phyloP scores from a whole-genome alignment of 495 filamentous ascomycete species.

The Parmelia sp. region DNA sequence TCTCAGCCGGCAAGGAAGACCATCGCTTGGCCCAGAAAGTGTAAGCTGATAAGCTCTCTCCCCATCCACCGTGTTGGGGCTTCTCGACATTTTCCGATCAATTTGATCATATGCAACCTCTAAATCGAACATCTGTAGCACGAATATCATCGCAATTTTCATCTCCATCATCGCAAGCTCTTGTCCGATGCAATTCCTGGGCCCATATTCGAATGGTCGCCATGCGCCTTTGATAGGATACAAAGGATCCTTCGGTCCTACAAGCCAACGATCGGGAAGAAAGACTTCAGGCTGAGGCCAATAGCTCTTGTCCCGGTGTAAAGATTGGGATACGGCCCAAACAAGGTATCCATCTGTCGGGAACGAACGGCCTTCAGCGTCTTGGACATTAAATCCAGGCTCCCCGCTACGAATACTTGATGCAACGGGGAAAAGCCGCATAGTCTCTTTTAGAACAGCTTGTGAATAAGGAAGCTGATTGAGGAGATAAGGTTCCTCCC shows the following conservation, averaged over 20 bases:
- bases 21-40: constrained; percentile 23
- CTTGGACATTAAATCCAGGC: too few relatives aligned
- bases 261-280: constrained; percentile 31
- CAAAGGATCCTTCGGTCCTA: background rate
- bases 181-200: constrained; percentile 46
- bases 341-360: constrained; percentile 28
- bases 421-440: too few relatives aligned
- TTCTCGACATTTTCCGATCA: constrained; percentile 8
- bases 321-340: background rate
- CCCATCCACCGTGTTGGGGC: constrained; percentile 17
- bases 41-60: constrained; percentile 28
- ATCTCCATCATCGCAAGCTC: constrained; percentile 42
- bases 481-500: too few relatives aligned
- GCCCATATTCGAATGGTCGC: constrained; percentile 45
- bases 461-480: too few relatives aligned
- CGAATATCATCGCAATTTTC: constrained; percentile 22
- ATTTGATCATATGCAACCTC: constrained; percentile 23
- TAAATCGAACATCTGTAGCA: constrained; percentile 19
- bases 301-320: constrained; percentile 2
- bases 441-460: too few relatives aligned
- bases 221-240: constrained; percentile 30
- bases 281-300: constrained; percentile 26
- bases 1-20: constrained; percentile 24
- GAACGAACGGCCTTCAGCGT: constrained; percentile 9
- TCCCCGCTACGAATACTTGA: too few relatives aligned